Evolutionary conservation across 331 rosid genomes (phyloP).

Genomic region (Pyrus hybrid): DNA sequence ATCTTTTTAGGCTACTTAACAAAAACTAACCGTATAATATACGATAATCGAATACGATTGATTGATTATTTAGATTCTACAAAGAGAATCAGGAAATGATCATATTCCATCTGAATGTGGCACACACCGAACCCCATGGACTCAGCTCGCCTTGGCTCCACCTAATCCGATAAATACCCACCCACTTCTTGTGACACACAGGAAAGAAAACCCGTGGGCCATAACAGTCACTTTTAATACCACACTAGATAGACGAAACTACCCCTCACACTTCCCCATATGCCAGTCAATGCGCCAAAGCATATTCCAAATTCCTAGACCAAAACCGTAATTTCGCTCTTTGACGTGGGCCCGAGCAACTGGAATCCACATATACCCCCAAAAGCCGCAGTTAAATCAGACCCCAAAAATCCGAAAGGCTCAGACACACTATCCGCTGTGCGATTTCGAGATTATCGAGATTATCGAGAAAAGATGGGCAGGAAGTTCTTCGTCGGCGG

Average conservation of each 20-base stretch:
- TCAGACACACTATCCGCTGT: background rate
- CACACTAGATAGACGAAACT: background rate
- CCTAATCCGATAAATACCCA: slow-evolving; percentile 6
- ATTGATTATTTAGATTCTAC: no score
- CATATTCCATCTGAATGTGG: background rate
- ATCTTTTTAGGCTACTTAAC: no score
- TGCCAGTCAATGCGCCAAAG: background rate
- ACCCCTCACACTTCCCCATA: background rate
- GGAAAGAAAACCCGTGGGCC: slow-evolving; percentile 5
- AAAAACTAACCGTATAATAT: no score
- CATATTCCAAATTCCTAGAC: slow-evolving; percentile 12
- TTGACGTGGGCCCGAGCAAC: background rate
- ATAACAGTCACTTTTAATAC: background rate
- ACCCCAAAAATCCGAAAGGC: background rate
- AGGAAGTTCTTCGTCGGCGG: slow-evolving; percentile 62
- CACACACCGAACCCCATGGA: background rate
- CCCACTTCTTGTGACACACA: slow-evolving; percentile 2
- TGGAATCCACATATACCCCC: background rate
- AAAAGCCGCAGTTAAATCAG: background rate
- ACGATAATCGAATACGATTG: no score
- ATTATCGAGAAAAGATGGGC: slow-evolving; percentile 27
- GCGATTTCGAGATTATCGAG: slow-evolving; percentile 4
- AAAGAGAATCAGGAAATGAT: no score
- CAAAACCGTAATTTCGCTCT: background rate
- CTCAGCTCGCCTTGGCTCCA: background rate